Percentiles rank a stretch among this genome's conserved stretches.
phyloP scores from a whole-genome alignment of 495 filamentous ascomycete genomes.

The Penicillium egyptiacum region DNA sequence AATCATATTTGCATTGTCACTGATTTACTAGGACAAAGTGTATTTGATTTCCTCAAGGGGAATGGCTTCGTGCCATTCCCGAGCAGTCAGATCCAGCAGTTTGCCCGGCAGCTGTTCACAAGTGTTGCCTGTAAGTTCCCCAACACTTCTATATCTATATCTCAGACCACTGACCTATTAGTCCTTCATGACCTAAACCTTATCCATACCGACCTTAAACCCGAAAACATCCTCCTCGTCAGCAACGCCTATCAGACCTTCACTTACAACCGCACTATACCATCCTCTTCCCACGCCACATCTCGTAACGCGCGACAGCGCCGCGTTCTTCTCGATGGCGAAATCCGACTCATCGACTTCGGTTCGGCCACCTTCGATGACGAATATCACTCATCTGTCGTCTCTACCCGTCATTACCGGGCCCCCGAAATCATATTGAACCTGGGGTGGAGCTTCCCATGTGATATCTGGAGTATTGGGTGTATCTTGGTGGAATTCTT shows the following conservation, averaged over 20 bases:
- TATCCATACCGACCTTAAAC: constrained; percentile 97
- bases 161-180: constrained; percentile 37
- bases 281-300: constrained; percentile 79
- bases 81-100: constrained; percentile 97
- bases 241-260: constrained; percentile 91
- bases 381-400: constrained; percentile 96
- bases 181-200: constrained; percentile 97
- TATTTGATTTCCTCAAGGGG: constrained; percentile 96
- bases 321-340: constrained; percentile 86
- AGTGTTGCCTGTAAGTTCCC: constrained; percentile 88
- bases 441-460: constrained; percentile 95
- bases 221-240: constrained; percentile 95
- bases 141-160: neutral
- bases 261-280: constrained; percentile 92
- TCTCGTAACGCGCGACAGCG: constrained; percentile 79
- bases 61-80: constrained; percentile 95
- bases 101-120: constrained; percentile 93
- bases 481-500: constrained; percentile 99
- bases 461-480: constrained; percentile 98
- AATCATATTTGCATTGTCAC: constrained; percentile 99
- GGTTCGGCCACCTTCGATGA: constrained; percentile 97
- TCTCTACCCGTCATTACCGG: constrained; percentile 93
- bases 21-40: constrained; percentile 91
- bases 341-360: constrained; percentile 97
- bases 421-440: constrained; percentile 97